A percentile compares a stretch with the other conserved stretches of the same genome.
Evolutionary conservation across 208 protist species (phyloP).

Genomic region (Acanthamoeba healyi): DNA sequence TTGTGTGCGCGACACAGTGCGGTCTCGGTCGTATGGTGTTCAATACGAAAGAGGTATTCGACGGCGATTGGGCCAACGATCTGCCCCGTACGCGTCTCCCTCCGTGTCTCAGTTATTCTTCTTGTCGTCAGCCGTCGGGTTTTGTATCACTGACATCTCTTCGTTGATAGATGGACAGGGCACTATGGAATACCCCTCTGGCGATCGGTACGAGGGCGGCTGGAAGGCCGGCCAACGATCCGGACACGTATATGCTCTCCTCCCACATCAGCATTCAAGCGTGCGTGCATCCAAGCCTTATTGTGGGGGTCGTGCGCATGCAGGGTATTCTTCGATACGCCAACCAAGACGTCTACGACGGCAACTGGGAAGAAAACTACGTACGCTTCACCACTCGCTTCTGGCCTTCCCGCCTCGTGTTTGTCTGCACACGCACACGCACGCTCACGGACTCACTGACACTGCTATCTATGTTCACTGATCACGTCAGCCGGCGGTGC

Average conservation of each 20-base stretch:
- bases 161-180: not conserved
- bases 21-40: conserved; percentile 47
- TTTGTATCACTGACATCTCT: not conserved
- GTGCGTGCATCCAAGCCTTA: not conserved
- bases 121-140: no score
- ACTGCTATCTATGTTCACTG: no score
- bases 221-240: conserved; percentile 53
- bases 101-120: no score
- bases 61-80: conserved; percentile 60
- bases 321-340: conserved; percentile 28
- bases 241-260: not conserved
- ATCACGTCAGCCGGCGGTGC: not conserved
- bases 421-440: not conserved
- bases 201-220: conserved; percentile 8
- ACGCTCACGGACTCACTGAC: no score
- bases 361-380: conserved; percentile 41
- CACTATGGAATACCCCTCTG: conserved; percentile 16
- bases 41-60: conserved; percentile 29
- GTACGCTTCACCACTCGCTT: not conserved
- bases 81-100: not conserved
- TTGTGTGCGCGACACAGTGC: not conserved
- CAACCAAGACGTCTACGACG: conserved; percentile 38
- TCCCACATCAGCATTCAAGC: not conserved
- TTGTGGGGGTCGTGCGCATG: no score
- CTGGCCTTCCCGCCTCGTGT: not conserved